Percentiles rank a stretch among this genome's conserved stretches.
phyloP scores from a whole-genome alignment of 2,329 filamentous ascomycete genomes.

The Venturia nashicola region DNA sequence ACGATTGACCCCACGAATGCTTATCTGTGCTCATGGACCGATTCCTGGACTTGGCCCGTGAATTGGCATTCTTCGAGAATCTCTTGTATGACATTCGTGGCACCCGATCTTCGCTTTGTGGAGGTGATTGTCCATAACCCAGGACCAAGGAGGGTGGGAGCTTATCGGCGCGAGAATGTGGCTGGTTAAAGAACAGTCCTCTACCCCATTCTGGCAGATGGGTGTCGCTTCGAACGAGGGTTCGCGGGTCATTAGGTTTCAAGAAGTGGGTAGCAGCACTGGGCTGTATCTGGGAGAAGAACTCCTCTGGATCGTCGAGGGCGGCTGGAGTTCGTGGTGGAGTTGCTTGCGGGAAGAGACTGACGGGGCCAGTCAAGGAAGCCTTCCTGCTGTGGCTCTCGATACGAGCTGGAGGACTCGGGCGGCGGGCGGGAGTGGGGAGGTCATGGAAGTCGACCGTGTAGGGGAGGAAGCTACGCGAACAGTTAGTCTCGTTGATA shows the following conservation, averaged over 20 bases:
- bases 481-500: background rate
- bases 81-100: conserved; percentile 14
- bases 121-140: conserved; percentile 44
- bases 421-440: conserved; percentile 28
- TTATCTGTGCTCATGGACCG: conserved; percentile 25
- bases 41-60: conserved; percentile 14
- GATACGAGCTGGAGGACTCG: conserved; percentile 16
- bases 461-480: conserved; percentile 10
- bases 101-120: conserved; percentile 20
- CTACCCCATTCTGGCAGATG: conserved; percentile 66
- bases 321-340: conserved; percentile 31
- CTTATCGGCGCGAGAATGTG: conserved; percentile 59
- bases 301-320: conserved; percentile 27
- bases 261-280: conserved; percentile 42
- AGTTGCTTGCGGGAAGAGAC: conserved; percentile 25
- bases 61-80: conserved; percentile 10
- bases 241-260: conserved; percentile 33
- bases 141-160: conserved; percentile 66
- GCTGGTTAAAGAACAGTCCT: conserved; percentile 56
- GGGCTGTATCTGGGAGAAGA: conserved; percentile 31
- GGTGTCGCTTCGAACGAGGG: conserved; percentile 58
- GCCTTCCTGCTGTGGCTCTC: conserved; percentile 26
- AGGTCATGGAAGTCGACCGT: conserved; percentile 74
- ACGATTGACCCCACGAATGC: conserved; percentile 60
- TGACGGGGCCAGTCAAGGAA: conserved; percentile 17